Evolutionary conservation across 306 rosid species (phyloP).

Genomic region (Rosa rugosa): DNA sequence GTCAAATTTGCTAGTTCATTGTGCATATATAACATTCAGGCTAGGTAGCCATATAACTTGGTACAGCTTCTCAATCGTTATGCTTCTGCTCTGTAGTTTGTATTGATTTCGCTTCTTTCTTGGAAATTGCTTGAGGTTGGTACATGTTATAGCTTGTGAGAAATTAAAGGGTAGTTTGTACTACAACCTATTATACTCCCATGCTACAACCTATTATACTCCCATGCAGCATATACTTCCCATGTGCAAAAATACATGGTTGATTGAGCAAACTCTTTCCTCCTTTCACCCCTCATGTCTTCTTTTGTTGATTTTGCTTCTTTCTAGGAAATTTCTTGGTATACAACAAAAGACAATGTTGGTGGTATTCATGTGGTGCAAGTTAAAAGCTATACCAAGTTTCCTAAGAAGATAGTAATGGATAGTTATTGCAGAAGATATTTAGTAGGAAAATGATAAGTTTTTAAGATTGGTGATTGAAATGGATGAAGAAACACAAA

Average conservation of each 20-base stretch:
- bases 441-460: too few relatives aligned
- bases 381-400: background rate
- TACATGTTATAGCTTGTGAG: background rate
- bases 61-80: background rate
- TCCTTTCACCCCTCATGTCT: background rate
- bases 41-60: conserved; percentile 4
- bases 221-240: background rate
- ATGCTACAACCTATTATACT: too few relatives aligned
- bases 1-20: background rate
- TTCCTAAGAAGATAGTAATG: background rate
- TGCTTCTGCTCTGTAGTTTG: background rate
- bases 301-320: too few relatives aligned
- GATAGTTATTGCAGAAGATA: background rate
- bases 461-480: too few relatives aligned
- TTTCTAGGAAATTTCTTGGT: conserved; percentile 26
- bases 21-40: background rate
- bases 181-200: background rate
- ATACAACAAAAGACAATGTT: background rate
- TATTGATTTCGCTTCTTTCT: conserved; percentile 16
- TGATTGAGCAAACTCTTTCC: background rate
- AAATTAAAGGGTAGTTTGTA: background rate
- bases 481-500: too few relatives aligned
- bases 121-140: conserved; percentile 25
- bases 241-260: background rate
- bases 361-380: background rate